Percentiles rank a stretch among this genome's conserved stretches.
Conservation (phyloP, 1,139 yeast species). For the Taphrina pruni region DNA sequence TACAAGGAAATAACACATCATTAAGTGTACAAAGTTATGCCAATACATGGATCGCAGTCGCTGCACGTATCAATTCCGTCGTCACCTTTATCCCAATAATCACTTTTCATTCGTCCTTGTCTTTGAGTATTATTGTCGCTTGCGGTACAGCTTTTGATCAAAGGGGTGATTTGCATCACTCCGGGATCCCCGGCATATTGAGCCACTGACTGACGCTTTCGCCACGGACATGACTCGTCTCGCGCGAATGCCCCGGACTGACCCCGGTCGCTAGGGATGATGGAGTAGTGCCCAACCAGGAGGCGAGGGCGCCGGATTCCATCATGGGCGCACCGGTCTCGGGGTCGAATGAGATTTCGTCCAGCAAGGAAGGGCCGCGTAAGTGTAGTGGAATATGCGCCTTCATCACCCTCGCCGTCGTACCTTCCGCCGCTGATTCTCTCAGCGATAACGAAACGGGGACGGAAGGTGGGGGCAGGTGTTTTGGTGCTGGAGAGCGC, state of each 20-base stretch:
- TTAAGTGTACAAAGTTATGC: not conserved
- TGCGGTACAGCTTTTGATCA: too few relatives aligned
- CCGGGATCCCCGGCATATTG: constrained; percentile 24
- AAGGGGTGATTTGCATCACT: not conserved
- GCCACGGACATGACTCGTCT: constrained; percentile 40
- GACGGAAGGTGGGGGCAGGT: not conserved
- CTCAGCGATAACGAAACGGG: too few relatives aligned
- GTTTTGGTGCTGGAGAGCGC: constrained; percentile 25
- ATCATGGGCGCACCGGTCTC: constrained; percentile 39
- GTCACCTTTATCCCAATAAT: too few relatives aligned
- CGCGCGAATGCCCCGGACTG: constrained; percentile 28
- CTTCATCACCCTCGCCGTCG: not conserved
- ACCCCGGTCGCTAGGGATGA: not conserved
- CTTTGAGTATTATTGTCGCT: too few relatives aligned
- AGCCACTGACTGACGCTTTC: constrained; percentile 34
- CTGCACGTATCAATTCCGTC: not conserved
- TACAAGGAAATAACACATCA: not conserved
- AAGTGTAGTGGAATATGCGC: constrained; percentile 20
- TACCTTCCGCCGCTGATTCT: too few relatives aligned
- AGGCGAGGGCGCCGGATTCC: constrained; percentile 28
- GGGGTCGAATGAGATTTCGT: constrained; percentile 39
- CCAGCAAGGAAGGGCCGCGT: constrained; percentile 33
- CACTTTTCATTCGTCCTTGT: too few relatives aligned
- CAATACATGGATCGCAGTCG: not conserved
- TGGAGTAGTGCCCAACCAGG: constrained; percentile 29